Evolutionary conservation across 495 filamentous ascomycete species (phyloP), one percentile per base, ranked within the genome.

Genomic region (Diplogelasinospora grovesii): DNA sequence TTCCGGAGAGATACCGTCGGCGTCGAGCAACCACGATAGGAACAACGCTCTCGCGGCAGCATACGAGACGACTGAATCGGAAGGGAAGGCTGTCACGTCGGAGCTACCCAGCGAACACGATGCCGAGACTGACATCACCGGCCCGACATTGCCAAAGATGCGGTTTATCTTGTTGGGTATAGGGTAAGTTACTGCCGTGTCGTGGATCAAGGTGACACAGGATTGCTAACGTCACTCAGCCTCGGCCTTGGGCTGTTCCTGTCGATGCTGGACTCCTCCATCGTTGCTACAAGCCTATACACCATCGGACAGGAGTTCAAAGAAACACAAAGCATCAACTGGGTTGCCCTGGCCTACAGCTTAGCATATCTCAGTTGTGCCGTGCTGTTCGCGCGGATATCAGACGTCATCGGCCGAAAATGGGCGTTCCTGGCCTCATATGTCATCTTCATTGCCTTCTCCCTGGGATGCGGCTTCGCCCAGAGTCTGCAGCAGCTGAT

Each of bases 381-480:
- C 3, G 65, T 75, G 1, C 56, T 79, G 21, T 69, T 68, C 21
- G 62, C 73, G 3, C 68, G 70, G 21, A 41, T 75, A 7, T 72
- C 69, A 31, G 76, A 79, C 45, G 55, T 77, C 10, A 46, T 75
- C 18, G 75, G 75, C 24, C 69, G 71, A 2, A 63, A 67, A 33
- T 46, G 57, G 35, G 69, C 69, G 5, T 70, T 76, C 43, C 27
- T 70, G 2, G 41, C 55, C 3, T 68, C 69, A 16, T 69, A 69
- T 33, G 21, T 68, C 18, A 54, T 79, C 35, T 81, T 81, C 41
- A 49, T 77, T 33, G 63, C 45, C 24, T 78, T 77, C 39, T 79
- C 77, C 2, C 52, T 73, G 0, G 75, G 59, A 0, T 78, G 75
- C 45, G 75, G 71, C 2, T 71, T 66, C 27, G 52, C 67, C 7